Base-by-base conservation (phyloP, 73 alveolate genomes). In the Effrenium voratum region DNA sequence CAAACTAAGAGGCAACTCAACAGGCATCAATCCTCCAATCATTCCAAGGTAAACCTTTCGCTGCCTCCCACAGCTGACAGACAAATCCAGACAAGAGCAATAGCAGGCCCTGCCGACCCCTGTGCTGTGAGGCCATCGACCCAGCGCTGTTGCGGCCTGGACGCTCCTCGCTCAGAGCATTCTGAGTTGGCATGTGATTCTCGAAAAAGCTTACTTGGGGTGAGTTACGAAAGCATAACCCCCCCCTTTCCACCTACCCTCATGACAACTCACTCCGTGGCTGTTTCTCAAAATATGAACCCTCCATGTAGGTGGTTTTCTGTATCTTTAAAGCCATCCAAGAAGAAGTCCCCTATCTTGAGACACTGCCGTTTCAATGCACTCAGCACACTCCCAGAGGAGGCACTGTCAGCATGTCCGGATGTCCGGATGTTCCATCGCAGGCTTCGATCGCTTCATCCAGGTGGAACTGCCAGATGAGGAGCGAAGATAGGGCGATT, bases 381-480 rank as follows among this genome's bases (percentile, higher is more conserved):
- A 22, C 10, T 10, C 68, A 55, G 10, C 30, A 55, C 68, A 55
- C 30, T 55, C 68, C 68, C 68, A 55, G 68, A n/a, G n/a, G 30
- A 55, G 68, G 68, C 68, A 55, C 30, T 55, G 10, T 55, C 30
- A 55, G 68, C 30, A 55, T 13, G 68, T 10, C 22, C 22, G 10
- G 68, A 55, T 10, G 30, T 55, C 68, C 22, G 28, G 45, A 41
- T 30, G 79, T 66, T 3, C 44, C 26, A n/a, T n/a, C n/a, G 32
- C 22, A 90, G 96, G 96, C 55, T 90, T 90, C 50, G 96, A 90
- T 43, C 96, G 96, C 30, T 90, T 90, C 68, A 90, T 90, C 86
- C 96, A 90, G 52, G 96, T 90, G 47, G 96, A 90, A 38, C 86
- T 90, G 8, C 96, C 96, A 2, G 96, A 90, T 90, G 96, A 90